A percentile compares a stretch with the other conserved stretches of the same genome.
These are phyloP conservation scores for Corymbia citriodora DNA, from an alignment of 441 rosid species.

Conservation along the genomic window DNA sequence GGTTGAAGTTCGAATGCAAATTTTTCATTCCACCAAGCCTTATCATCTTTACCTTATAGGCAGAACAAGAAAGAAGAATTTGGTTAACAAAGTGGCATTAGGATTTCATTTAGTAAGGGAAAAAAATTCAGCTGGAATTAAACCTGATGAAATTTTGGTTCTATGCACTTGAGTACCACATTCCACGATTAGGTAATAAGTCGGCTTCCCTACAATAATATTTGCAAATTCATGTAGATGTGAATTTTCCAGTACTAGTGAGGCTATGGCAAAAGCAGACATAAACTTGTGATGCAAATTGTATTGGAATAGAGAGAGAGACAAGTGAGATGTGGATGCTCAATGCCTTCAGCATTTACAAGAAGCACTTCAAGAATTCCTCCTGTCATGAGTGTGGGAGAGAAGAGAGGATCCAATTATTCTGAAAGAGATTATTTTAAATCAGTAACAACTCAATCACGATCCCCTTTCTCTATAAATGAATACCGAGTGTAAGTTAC, in stretches of 20 bases:
- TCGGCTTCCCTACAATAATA: slow-evolving; percentile 44
- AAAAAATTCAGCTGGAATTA: background rate
- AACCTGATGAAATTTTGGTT: slow-evolving; percentile 73
- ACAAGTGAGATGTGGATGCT: slow-evolving; percentile 58
- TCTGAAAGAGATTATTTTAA: background rate
- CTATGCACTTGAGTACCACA: slow-evolving; percentile 53
- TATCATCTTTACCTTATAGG: slow-evolving; percentile 37
- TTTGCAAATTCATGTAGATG: background rate
- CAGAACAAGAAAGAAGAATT: background rate
- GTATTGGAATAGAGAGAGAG: background rate
- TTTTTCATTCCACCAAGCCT: slow-evolving; percentile 74
- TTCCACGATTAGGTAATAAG: slow-evolving; percentile 49
- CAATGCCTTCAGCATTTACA: slow-evolving; percentile 72
- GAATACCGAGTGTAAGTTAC: background rate
- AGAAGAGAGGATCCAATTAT: background rate
- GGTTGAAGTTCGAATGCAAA: slow-evolving; percentile 46
- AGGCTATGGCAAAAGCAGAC: background rate
- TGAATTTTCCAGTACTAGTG: background rate
- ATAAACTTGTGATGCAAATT: background rate
- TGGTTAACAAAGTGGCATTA: background rate
- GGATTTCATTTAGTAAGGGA: background rate
- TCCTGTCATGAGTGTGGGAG: slow-evolving; percentile 28
- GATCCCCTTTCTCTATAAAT: background rate
- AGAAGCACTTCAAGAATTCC: slow-evolving; percentile 73
- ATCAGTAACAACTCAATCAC: background rate